Evolutionary conservation across 139 green algal species (phyloP).

Genomic region (Closterium sp.): DNA sequence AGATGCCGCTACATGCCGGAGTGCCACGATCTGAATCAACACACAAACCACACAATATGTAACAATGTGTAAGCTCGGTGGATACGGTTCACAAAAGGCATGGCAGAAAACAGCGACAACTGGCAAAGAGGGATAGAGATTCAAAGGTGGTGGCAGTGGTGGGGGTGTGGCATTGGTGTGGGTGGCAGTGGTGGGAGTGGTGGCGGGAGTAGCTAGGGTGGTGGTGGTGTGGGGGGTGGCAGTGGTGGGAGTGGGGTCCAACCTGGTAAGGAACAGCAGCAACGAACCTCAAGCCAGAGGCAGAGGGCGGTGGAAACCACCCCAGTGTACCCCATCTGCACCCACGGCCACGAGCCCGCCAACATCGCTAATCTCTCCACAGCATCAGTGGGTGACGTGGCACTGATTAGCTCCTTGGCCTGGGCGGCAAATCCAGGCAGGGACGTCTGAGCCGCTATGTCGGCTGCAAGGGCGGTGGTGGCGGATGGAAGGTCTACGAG

Average conservation of each 20-base stretch:
- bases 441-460: not conserved
- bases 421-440: not conserved
- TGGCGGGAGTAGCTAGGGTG: no score
- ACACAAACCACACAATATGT: not conserved
- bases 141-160: no score
- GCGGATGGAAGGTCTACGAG: not conserved
- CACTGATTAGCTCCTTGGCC: not conserved
- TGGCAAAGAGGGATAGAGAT: no score
- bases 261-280: no score
- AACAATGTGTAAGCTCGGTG: not conserved
- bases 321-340: constrained; percentile 58
- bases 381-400: not conserved
- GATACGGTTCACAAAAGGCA: no score
- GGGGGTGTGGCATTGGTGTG: no score
- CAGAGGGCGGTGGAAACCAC: constrained; percentile 57
- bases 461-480: not conserved
- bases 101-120: no score
- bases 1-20: not conserved
- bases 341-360: constrained; percentile 14
- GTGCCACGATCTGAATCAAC: not conserved
- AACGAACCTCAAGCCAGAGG: constrained; percentile 52
- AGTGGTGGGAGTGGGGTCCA: no score
- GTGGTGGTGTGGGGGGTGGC: no score
- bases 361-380: not conserved
- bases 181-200: no score